These are phyloP conservation scores for Murraya paniculata DNA, from an alignment of 345 rosid genomes.

Conservation along the genomic window DNA sequence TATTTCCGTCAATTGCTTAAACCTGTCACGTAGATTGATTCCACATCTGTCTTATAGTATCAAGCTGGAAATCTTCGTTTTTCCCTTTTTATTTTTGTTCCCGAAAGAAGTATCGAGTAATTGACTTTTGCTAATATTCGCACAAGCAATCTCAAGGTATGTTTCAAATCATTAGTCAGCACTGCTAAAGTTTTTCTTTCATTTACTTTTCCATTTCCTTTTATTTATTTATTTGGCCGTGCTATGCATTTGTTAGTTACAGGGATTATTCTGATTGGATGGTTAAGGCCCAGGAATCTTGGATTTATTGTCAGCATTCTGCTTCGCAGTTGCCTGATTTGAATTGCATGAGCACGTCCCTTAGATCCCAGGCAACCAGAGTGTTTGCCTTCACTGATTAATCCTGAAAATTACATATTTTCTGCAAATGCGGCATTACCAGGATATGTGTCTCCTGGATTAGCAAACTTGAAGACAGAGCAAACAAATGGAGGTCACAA, in stretches of 20 bases:
- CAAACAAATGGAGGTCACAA: constrained; percentile 36
- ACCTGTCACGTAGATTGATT: constrained; percentile 88
- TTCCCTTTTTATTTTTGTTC: constrained; percentile 31
- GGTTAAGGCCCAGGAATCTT: constrained; percentile 31
- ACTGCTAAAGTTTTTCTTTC: not conserved
- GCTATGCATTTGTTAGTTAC: constrained; percentile 10
- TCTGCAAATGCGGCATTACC: constrained; percentile 40
- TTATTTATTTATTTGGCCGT: constrained; percentile 5
- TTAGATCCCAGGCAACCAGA: constrained; percentile 35
- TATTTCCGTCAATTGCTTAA: constrained; percentile 96
- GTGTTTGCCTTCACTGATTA: constrained; percentile 43
- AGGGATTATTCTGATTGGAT: constrained; percentile 37
- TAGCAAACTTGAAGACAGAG: constrained; percentile 36
- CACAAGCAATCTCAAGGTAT: constrained; percentile 45
- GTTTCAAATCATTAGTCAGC: constrained; percentile 16
- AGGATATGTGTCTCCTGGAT: constrained; percentile 28
- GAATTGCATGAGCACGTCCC: constrained; percentile 47
- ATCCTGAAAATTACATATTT: constrained; percentile 25
- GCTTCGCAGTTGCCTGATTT: constrained; percentile 35
- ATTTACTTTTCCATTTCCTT: not conserved
- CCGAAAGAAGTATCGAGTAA: constrained; percentile 38
- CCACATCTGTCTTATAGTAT: constrained; percentile 22
- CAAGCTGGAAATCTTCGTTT: constrained; percentile 49
- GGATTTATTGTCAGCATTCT: constrained; percentile 31
- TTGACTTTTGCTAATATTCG: constrained; percentile 26